Percentiles rank a stretch among this genome's conserved stretches.
Conservation (phyloP, 2,329 filamentous ascomycete species). For the Epichloe sylvatica region DNA sequence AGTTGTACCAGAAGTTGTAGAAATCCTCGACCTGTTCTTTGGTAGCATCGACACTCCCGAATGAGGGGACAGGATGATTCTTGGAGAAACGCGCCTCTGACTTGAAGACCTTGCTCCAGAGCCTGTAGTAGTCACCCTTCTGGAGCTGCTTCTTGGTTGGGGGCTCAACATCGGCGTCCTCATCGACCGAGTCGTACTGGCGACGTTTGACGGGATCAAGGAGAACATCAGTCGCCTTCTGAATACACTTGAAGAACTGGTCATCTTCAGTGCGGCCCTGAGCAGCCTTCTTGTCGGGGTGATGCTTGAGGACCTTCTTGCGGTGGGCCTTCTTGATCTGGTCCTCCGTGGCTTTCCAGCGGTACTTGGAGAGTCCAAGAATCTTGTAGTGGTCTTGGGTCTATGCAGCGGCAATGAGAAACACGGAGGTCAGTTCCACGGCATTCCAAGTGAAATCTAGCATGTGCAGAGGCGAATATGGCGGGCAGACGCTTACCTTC, state of each 20-base stretch:
- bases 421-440: not conserved
- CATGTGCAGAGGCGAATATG: too few species aligned
- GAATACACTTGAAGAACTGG: slow-evolving; percentile 99
- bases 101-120: slow-evolving; percentile 84
- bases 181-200: slow-evolving; percentile 94
- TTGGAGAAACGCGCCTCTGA: slow-evolving; percentile 88
- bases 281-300: slow-evolving; percentile 97
- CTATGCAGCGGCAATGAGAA: slow-evolving; percentile 26
- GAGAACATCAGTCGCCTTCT: slow-evolving; percentile 90
- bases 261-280: slow-evolving; percentile 80
- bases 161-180: slow-evolving; percentile 80
- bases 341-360: slow-evolving; percentile 84
- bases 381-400: slow-evolving; percentile 96
- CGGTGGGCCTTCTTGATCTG: slow-evolving; percentile 98
- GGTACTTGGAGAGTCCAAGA: slow-evolving; percentile 82
- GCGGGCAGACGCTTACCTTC: slow-evolving; percentile 55
- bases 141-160: slow-evolving; percentile 81
- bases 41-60: slow-evolving; percentile 71
- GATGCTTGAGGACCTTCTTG: slow-evolving; percentile 98
- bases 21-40: slow-evolving; percentile 88
- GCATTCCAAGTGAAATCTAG: not conserved
- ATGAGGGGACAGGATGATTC: slow-evolving; percentile 69
- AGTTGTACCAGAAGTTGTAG: slow-evolving; percentile 99
- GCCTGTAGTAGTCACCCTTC: slow-evolving; percentile 88
- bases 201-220: slow-evolving; percentile 82